Base-by-base conservation (phyloP, 2,329 filamentous ascomycete genomes). In the Corynespora cassiicola region DNA sequence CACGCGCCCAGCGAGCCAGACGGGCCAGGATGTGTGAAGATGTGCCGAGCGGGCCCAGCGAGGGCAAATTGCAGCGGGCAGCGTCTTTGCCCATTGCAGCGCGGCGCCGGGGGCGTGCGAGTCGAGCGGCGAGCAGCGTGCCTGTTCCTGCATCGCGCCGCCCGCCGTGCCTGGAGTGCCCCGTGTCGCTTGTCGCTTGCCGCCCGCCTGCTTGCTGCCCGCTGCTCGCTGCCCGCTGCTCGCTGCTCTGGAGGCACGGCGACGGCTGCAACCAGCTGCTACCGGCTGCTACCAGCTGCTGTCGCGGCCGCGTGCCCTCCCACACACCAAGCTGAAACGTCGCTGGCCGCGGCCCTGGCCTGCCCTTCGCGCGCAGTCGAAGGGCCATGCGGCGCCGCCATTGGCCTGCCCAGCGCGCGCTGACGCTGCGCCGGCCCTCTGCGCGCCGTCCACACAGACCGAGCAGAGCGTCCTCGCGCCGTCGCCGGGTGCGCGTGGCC, bases 301-400 rank as follows among this genome's bases (percentile, higher is more conserved):
- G n/a, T n/a, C n/a, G n/a, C n/a, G n/a, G n/a, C n/a, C n/a, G n/a
- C n/a, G n/a, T n/a, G n/a, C n/a, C n/a, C n/a, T 20, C 30, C 12
- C 27, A 32, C 31, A 31, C 42, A 27, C 47, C 19, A 44, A 35
- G 43, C 48, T 52, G 48, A 45, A 49, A 51, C 44, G 24, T 7
- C 21, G 17, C 31, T 41, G 19, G 34, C 39, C 17, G 16, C 21
- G 20, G 21, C 32, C 27, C 27, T 26, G 14, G 35, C 25, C n/a
- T 19, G 10, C 16, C 20, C 26, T 34, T 24, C 31, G 28, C 24
- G 37, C 37, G 41, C 40, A n/a, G 40, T 33, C 45, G 45, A 38
- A 36, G 12, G 21, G 34, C 20, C 10, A 19, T 4, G 7, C 31
- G 15, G 18, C 14, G 31, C 20, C 18, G 30, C n/a, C 31, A 19